Conservation (phyloP, 352 stramenopile genomes). For the Phytophthora pini region DNA sequence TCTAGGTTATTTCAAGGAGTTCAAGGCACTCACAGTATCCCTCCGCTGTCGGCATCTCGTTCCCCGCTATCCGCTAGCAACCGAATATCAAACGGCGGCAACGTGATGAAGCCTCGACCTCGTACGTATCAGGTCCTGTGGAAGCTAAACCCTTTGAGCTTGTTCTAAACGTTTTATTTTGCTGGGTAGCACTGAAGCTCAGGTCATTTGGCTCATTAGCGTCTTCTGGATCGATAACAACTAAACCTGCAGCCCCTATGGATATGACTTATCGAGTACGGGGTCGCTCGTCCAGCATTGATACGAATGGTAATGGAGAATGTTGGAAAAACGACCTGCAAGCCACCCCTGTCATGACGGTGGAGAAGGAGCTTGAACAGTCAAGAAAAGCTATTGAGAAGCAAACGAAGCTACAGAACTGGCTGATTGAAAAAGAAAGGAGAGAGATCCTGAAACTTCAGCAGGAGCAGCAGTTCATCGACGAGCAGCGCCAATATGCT, state of each 20-base stretch:
- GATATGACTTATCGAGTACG: constrained; percentile 77
- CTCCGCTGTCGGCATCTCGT: constrained; percentile 12
- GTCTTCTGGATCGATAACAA: constrained; percentile 12
- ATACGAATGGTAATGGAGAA: constrained; percentile 30
- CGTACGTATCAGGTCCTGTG: constrained; percentile 31
- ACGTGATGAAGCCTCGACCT: constrained; percentile 28
- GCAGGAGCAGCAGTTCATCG: constrained; percentile 75
- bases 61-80: constrained; percentile 21
- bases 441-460: constrained; percentile 84
- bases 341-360: constrained; percentile 38
- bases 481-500: constrained; percentile 67
- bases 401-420: constrained; percentile 90
- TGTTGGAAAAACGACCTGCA: constrained; percentile 57
- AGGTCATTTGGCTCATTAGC: constrained; percentile 42
- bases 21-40: constrained; percentile 16
- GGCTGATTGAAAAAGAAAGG: constrained; percentile 90
- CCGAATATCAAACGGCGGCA: constrained; percentile 6
- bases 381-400: constrained; percentile 89
- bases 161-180: constrained; percentile 13
- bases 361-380: constrained; percentile 70
- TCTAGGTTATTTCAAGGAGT: constrained; percentile 54
- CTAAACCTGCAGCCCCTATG: constrained; percentile 21
- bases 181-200: constrained; percentile 22
- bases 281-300: constrained; percentile 47
- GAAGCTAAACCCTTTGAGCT: not conserved